Conservation (phyloP, 257 asterid genomes). For the Nicotiana noctiflora region DNA sequence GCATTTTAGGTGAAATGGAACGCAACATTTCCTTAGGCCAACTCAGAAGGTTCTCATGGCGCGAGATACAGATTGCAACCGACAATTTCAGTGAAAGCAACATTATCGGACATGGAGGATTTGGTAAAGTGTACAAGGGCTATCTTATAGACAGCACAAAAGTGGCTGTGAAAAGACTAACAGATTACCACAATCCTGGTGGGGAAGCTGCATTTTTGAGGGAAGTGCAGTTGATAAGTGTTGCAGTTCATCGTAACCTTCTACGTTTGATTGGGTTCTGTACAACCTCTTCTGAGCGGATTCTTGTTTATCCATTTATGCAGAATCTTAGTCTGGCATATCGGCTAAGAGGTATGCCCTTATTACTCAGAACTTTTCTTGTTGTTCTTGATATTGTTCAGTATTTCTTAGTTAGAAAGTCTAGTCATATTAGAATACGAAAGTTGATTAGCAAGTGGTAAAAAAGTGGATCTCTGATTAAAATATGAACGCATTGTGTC, state of each 20-base stretch:
- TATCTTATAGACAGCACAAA: slow-evolving; percentile 46
- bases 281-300: slow-evolving; percentile 63
- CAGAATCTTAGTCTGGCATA: slow-evolving; percentile 82
- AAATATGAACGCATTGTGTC: background rate
- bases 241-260: slow-evolving; percentile 78
- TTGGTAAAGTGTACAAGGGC: slow-evolving; percentile 79
- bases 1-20: slow-evolving; percentile 62
- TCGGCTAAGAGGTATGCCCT: slow-evolving; percentile 61
- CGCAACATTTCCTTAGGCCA: slow-evolving; percentile 60
- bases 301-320: slow-evolving; percentile 90
- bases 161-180: slow-evolving; percentile 77
- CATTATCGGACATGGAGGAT: slow-evolving; percentile 89
- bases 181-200: slow-evolving; percentile 68
- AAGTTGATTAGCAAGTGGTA: background rate
- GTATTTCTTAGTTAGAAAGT: background rate
- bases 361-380: background rate
- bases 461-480: background rate
- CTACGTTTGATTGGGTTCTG: slow-evolving; percentile 78
- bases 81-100: slow-evolving; percentile 58
- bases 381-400: background rate
- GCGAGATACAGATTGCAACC: slow-evolving; percentile 78
- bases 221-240: slow-evolving; percentile 75
- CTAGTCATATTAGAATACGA: background rate
- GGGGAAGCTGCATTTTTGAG: slow-evolving; percentile 86
- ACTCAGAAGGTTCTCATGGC: slow-evolving; percentile 61